A percentile compares a stretch with the other conserved stretches of the same genome.
Evolutionary conservation across 768 basidiomycete genomes (phyloP).

Genomic region (Boletales sp.): DNA sequence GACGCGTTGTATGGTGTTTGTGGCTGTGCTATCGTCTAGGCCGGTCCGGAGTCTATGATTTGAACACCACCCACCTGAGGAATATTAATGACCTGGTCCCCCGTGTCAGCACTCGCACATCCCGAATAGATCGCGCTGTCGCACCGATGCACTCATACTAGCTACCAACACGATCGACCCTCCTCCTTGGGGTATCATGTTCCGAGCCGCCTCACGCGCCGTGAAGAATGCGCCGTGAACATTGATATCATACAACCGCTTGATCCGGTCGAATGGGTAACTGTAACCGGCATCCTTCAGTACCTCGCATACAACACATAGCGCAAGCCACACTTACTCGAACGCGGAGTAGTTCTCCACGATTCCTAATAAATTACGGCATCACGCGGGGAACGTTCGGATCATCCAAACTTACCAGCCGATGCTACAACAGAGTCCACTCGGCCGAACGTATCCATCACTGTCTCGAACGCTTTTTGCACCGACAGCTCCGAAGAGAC

Average conservation of each 20-base stretch:
- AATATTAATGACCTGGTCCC: conserved; percentile 72
- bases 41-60: background rate
- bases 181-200: conserved; percentile 79
- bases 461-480: conserved; percentile 61
- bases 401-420: conserved; percentile 55
- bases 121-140: conserved; percentile 20
- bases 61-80: conserved; percentile 58
- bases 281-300: conserved; percentile 34
- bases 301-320: background rate
- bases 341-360: conserved; percentile 86
- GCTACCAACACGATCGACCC: conserved; percentile 85
- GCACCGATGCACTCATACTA: conserved; percentile 87
- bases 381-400: conserved; percentile 1
- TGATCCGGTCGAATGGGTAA: conserved; percentile 84
- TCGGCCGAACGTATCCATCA: conserved; percentile 63
- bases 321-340: conserved; percentile 51
- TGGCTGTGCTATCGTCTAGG: conserved; percentile 38
- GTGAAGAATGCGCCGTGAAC: conserved; percentile 94
- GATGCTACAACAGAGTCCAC: conserved; percentile 86
- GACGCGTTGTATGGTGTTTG: conserved; percentile 97
- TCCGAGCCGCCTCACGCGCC: conserved; percentile 90
- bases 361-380: conserved; percentile 49
- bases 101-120: conserved; percentile 6
- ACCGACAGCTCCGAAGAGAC: conserved; percentile 82
- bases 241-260: conserved; percentile 86